Evolutionary conservation across 2,329 filamentous ascomycete species (phyloP).

Genomic region (Fusarium coicis): DNA sequence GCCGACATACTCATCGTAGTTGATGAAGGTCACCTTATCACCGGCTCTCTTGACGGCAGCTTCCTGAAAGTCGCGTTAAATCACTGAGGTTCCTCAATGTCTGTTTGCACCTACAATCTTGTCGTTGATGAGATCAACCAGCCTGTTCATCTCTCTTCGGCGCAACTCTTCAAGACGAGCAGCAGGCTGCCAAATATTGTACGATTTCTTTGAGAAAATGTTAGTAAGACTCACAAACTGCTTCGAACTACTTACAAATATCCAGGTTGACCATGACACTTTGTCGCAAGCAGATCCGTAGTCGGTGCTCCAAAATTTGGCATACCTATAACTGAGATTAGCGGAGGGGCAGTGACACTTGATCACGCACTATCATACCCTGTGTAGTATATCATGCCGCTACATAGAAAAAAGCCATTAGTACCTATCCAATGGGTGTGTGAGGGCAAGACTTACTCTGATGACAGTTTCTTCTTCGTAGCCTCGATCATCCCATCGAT

Average conservation of each 20-base stretch:
- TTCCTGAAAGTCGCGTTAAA: neutral
- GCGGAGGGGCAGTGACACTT: accelerated
- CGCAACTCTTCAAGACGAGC: conserved; percentile 1
- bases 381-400: conserved; percentile 20
- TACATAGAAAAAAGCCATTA: accelerated
- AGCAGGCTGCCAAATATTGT: conserved; percentile 2
- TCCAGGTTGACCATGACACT: conserved; percentile 10
- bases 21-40: neutral
- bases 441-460: neutral
- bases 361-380: neutral
- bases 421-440: neutral
- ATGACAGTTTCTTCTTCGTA: neutral
- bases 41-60: neutral
- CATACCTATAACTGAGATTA: neutral
- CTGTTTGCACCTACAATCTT: neutral
- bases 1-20: conserved; percentile 12
- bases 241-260: neutral
- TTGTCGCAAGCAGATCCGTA: neutral
- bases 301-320: conserved; percentile 18
- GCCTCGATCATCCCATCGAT: neutral
- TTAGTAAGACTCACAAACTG: accelerated
- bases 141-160: conserved; percentile 1
- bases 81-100: accelerated
- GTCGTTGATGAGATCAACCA: conserved; percentile 10
- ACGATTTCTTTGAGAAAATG: neutral